Evolutionary conservation across 2,329 filamentous ascomycete species (phyloP), one percentile per base, ranked within the genome.

Genomic region (Hymenoscyphus occultus): DNA sequence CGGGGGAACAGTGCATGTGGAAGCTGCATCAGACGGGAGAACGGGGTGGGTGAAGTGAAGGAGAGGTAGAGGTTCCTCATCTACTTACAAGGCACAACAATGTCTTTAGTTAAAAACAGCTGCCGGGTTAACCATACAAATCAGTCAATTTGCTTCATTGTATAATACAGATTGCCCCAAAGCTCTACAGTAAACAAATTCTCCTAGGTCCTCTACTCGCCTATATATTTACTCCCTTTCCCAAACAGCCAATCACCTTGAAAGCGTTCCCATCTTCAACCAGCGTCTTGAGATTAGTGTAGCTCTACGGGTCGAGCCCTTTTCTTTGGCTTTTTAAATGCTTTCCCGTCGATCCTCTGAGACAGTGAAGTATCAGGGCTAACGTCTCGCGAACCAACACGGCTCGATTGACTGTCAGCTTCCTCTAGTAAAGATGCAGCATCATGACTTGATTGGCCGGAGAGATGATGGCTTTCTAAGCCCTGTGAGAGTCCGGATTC

Each of bases 241-340:
- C n/a, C n/a, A n/a, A n/a, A n/a, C n/a, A n/a, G n/a, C n/a, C n/a
- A n/a, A n/a, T n/a, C n/a, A n/a, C n/a, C n/a, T n/a, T n/a, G n/a
- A n/a, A n/a, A n/a, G n/a, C n/a, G n/a, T n/a, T n/a, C n/a, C n/a
- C n/a, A n/a, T n/a, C n/a, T n/a, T n/a, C n/a, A n/a, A n/a, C n/a
- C n/a, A n/a, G n/a, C n/a, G n/a, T n/a, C n/a, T n/a, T n/a, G n/a
- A n/a, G n/a, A 19, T 71, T 77, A n/a, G 68, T 76, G 60, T 74
- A 14, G 74, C 73, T 59, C 61, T 35, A 63, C 28, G 14, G 56
- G 62, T 80, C 77, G 5, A 73, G 72, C 19, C 76, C 65, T 64
- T 61, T 64, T 59, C 59, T 16, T 64, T 32, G 54, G 39, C 51
- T 59, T 65, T 65, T 62, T 65, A 2, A 40, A 61, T 61, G 16